Evolutionary conservation across 106 monocot species (phyloP).

Genomic region (Phalaenopsis equestris): DNA sequence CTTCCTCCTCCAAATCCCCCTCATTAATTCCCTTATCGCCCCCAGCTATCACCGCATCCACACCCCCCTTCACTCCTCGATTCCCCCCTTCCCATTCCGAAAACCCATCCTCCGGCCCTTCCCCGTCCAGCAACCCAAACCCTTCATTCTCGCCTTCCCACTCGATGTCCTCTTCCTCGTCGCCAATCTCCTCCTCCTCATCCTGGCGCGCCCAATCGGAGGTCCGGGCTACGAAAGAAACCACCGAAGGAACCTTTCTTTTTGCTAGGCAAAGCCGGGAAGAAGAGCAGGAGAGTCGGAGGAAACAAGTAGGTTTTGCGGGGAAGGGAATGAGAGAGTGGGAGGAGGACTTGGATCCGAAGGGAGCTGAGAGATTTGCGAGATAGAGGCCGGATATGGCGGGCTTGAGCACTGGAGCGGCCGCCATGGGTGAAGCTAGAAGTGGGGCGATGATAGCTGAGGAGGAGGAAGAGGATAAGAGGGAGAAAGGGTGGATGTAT

Average conservation of each 20-base stretch:
- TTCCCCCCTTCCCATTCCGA: slow-evolving; percentile 7
- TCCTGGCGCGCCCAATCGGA: slow-evolving; percentile 39
- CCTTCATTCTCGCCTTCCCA: neutral
- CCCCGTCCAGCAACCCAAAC: slow-evolving; percentile 7
- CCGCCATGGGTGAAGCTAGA: neutral
- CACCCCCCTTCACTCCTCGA: neutral
- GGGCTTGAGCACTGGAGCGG: neutral
- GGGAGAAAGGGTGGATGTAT: neutral
- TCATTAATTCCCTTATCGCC: slow-evolving; percentile 9
- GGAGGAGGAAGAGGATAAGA: slow-evolving; percentile 5
- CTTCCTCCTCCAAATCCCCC: slow-evolving; percentile 8
- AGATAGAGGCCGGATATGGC: slow-evolving; percentile 5
- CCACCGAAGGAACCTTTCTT: slow-evolving; percentile 6
- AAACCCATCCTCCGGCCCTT: neutral
- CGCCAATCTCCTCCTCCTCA: slow-evolving; percentile 15
- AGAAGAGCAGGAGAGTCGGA: slow-evolving; percentile 3
- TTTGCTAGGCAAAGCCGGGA: slow-evolving; percentile 16
- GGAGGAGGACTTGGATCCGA: slow-evolving; percentile 5
- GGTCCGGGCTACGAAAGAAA: slow-evolving; percentile 42
- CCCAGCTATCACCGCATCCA: slow-evolving; percentile 1
- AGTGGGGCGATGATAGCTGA: neutral
- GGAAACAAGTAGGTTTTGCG: neutral
- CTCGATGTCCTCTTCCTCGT: neutral
- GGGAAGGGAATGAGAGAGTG: slow-evolving; percentile 10
- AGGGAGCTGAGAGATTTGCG: slow-evolving; percentile 1